Evolutionary conservation across 2,329 filamentous ascomycete genomes (phyloP), one percentile per base, ranked within the genome.

Genomic region (Penicillium nordicum): DNA sequence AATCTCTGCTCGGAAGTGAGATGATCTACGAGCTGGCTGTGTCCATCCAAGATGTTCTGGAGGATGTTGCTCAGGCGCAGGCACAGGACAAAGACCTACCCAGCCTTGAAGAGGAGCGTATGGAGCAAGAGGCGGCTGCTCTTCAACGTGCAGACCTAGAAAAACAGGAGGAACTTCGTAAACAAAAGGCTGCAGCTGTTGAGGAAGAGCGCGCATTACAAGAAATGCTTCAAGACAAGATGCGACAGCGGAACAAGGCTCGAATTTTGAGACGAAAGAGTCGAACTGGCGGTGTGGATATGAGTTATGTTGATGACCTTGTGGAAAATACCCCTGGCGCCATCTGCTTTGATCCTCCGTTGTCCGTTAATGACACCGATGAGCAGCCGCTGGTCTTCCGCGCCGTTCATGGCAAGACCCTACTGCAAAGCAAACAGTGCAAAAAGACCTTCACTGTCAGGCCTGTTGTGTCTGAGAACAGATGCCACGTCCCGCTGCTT

Each of bases 21-120:
- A 87, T 88, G 84, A 85, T 88, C 9, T 82, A 84, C 67, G 82
- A 84, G 37, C 78, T 88, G 51, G 81, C 82, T 1, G 76, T 80
- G 46, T 77, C 82, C 5, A 82, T 88, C 30, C 81, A 85, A 62
- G 86, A 89, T 58, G 78, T 93, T 10, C 80, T 97, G 4, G 91
- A 97, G 73, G 90, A 95, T 71, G 90, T 90, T n/a, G 89, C 91
- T 1, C 81, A 87, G 62, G 85, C 87, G 29, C 89, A 89, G 64
- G 87, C 88, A 46, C 84, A 87, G 53, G 89, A 90, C 32, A 84
- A 86, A 53, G 84, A 91, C 59, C 78, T 96, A 16, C 92, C 91
- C 1, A 96, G 91, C 32, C 79, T 97, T 7, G 91, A 96, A 67
- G 91, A 95, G 66, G 92, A 97, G 73, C 85, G 92, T 38, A 91